These are phyloP conservation scores for Acanthamoeba castellanii DNA, from an alignment of 208 protist species.

Conservation along the genomic window DNA sequence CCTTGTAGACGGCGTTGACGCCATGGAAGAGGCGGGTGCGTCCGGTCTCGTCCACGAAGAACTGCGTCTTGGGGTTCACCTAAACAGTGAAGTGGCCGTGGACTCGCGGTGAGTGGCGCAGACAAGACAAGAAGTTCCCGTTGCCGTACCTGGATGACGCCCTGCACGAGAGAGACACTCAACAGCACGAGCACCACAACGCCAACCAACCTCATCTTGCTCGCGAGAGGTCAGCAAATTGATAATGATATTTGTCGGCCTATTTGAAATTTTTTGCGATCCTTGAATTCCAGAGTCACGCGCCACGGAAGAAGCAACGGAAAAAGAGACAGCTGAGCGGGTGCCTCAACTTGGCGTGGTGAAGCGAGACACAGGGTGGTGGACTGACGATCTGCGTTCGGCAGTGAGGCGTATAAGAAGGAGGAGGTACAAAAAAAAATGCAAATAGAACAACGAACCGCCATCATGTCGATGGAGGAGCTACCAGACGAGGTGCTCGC, in stretches of 20 bases:
- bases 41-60: slow-evolving; percentile 79
- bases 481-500: slow-evolving; percentile 17
- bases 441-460: background rate
- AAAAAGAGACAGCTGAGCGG: background rate
- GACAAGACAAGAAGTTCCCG: background rate
- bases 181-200: background rate
- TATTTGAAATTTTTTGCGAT: no score
- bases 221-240: no score
- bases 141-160: background rate
- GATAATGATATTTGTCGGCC: no score
- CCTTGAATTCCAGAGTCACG: background rate
- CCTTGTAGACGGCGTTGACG: slow-evolving; percentile 85
- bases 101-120: no score
- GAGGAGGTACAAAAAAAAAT: background rate
- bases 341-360: background rate
- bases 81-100: background rate
- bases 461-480: background rate
- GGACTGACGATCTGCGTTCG: background rate
- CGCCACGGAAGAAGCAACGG: background rate
- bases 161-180: background rate
- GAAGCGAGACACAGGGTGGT: background rate
- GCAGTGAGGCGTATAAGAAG: background rate
- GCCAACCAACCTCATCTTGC: background rate
- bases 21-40: slow-evolving; percentile 82
- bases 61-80: slow-evolving; percentile 76